phyloP scores from a whole-genome alignment of 441 rosid species.

The Biscutella laevigata region DNA sequence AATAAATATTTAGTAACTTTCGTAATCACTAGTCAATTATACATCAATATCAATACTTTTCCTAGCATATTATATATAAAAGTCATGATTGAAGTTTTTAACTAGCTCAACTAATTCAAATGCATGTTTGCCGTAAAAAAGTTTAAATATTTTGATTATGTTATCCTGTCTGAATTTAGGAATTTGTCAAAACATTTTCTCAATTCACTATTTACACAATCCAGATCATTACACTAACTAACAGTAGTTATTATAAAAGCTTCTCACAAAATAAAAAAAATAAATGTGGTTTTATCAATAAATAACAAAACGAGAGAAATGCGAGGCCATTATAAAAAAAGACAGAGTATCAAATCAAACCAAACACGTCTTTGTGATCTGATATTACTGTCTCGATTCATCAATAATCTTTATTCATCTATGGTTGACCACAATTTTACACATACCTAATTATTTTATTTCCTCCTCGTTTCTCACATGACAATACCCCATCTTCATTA shows the following conservation, averaged over 20 bases:
- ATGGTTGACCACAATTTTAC: constrained; percentile 10
- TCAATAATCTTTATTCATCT: background rate
- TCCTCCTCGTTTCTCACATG: constrained; percentile 14
- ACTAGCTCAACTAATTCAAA: background rate
- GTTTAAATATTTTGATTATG: background rate
- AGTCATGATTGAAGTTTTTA: background rate
- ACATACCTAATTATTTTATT: background rate
- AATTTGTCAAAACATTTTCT: background rate
- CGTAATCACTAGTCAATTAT: background rate
- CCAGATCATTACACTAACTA: background rate
- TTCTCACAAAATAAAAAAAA: background rate
- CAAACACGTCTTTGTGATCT: constrained; percentile 23
- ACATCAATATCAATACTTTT: background rate
- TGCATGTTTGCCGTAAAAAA: too few relatives aligned
- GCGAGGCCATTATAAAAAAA: constrained; percentile 9
- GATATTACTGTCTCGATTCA: constrained; percentile 14
- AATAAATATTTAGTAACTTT: background rate
- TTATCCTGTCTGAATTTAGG: background rate
- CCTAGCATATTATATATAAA: background rate
- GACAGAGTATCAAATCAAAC: constrained; percentile 11
- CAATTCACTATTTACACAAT: background rate
- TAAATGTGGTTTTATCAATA: too few relatives aligned
- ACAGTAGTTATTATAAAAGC: too few relatives aligned
- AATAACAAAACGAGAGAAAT: constrained; percentile 17
- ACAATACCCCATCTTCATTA: background rate